Evolutionary conservation across 140 eudicot genomes (phyloP), one percentile per base, ranked within the genome.

Genomic region (Anethum foeniculum): DNA sequence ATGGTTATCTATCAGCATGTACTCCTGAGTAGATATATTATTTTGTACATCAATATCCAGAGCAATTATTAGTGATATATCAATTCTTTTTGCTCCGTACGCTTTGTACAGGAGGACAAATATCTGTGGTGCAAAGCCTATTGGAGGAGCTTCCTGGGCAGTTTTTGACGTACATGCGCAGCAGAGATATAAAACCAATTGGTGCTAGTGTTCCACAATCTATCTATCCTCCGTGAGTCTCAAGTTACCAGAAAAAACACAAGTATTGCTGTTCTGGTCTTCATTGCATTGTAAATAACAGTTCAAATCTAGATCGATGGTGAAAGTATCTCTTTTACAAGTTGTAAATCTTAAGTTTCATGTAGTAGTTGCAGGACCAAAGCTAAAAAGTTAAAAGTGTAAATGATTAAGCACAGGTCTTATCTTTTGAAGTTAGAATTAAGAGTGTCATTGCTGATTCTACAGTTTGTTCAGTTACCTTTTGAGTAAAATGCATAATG

Each of bases 131-230:
- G 84, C 93, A 95, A 81, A 81, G 89, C 77, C 81, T 95, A 43
- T 81, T 93, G 79, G 99, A 95, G 87, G 99, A 95, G 87, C 73
- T 95, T 75, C 99, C 99, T 11, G 91, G 94, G 47, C 99, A 96
- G 75, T 96, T 96, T 79, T 82, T 96, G 83, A 88, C 87, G 7
- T 96, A 93, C 80, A 88, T 96, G 93, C 88, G 97, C 76, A 80
- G 97, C 71, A 89, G 97, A 87, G 93, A 88, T 81, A 87, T 96
- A 80, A 90, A 88, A 69, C 99, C 99, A 12, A 85, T 41, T 30
- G 52, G 30, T 9, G 30, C n/a, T 48, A 25, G 75, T 86, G 64
- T 43, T 4, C 73, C 75, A 77, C 82, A 68, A 7, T 58, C 77
- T 71, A 75, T 58, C 39, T 14, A 30, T 68, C 82, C 84, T 11